Percentiles rank a stretch among this genome's conserved stretches.
Evolutionary conservation across 805 yeast species (phyloP).

Genomic region (Ogataea methylovora): DNA sequence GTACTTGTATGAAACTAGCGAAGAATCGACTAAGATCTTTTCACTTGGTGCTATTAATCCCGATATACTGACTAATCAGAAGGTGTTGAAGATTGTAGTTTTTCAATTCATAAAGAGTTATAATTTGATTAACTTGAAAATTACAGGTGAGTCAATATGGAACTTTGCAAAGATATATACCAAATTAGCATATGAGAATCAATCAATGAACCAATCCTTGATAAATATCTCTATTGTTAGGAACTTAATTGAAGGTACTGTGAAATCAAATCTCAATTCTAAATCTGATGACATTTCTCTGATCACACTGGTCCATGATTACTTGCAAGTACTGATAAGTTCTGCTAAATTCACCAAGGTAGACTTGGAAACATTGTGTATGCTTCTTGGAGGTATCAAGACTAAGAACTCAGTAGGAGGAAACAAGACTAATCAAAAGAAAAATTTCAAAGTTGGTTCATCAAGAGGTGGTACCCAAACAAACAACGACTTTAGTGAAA

Average conservation of each 20-base stretch:
- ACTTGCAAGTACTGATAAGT: conserved; percentile 39
- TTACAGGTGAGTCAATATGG: conserved; percentile 62
- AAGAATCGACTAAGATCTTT: conserved; percentile 52
- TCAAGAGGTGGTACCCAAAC: background rate
- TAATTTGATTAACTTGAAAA: conserved; percentile 48
- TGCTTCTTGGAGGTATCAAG: conserved; percentile 34
- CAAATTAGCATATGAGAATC: conserved; percentile 23
- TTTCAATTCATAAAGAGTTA: conserved; percentile 42
- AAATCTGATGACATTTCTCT: conserved; percentile 43
- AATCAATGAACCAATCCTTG: conserved; percentile 20
- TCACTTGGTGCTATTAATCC: conserved; percentile 69
- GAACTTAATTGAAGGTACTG: conserved; percentile 46
- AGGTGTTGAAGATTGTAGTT: conserved; percentile 38
- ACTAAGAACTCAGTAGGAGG: conserved; percentile 6
- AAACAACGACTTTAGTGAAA: conserved; percentile 36
- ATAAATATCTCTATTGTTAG: conserved; percentile 33
- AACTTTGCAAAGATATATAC: conserved; percentile 50
- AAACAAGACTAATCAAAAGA: conserved; percentile 14
- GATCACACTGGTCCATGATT: conserved; percentile 41
- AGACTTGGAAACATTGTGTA: conserved; percentile 39
- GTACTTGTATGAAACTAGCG: conserved; percentile 53
- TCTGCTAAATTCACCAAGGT: conserved; percentile 36
- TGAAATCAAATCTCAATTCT: conserved; percentile 38
- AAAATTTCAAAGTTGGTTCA: conserved; percentile 3
- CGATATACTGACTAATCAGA: conserved; percentile 51